These are phyloP conservation scores for Hevea brasiliensis DNA, from an alignment of 345 rosid species.

Conservation along the genomic window DNA sequence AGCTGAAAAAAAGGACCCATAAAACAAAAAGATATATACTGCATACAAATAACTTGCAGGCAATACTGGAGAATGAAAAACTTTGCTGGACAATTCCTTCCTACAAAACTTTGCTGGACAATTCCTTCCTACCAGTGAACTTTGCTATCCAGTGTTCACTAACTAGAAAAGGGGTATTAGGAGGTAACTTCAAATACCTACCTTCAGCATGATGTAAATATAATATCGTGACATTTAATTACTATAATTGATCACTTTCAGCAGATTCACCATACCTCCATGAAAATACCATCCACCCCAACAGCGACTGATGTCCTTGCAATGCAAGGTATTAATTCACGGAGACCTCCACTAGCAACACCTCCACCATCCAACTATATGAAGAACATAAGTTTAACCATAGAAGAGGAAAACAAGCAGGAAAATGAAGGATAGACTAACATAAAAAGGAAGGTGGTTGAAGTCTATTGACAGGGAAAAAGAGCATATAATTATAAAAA, in stretches of 20 bases:
- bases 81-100: too few relatives aligned
- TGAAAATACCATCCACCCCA: constrained; percentile 94
- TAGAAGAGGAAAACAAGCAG: not conserved
- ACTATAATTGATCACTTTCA: constrained; percentile 2
- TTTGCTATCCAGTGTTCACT: too few relatives aligned
- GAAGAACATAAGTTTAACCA: constrained; percentile 16
- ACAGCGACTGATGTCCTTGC: constrained; percentile 96
- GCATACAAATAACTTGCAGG: not conserved
- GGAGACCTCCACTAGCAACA: constrained; percentile 98
- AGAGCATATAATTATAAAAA: not conserved
- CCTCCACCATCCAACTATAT: constrained; percentile 93
- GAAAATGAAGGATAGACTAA: not conserved
- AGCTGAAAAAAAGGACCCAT: not conserved
- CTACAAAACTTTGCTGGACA: too few relatives aligned
- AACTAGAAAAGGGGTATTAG: too few relatives aligned
- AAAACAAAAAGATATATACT: not conserved
- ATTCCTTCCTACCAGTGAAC: too few relatives aligned
- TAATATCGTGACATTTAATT: not conserved
- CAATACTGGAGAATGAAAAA: too few relatives aligned
- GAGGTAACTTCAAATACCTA: too few relatives aligned
- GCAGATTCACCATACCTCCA: constrained; percentile 70
- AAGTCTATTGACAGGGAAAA: not conserved
- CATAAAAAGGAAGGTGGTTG: not conserved
- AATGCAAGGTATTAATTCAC: constrained; percentile 95
- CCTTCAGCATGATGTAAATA: not conserved